Evolutionary conservation across 306 rosid species (phyloP).

Genomic region (Dalbergia oliveri): DNA sequence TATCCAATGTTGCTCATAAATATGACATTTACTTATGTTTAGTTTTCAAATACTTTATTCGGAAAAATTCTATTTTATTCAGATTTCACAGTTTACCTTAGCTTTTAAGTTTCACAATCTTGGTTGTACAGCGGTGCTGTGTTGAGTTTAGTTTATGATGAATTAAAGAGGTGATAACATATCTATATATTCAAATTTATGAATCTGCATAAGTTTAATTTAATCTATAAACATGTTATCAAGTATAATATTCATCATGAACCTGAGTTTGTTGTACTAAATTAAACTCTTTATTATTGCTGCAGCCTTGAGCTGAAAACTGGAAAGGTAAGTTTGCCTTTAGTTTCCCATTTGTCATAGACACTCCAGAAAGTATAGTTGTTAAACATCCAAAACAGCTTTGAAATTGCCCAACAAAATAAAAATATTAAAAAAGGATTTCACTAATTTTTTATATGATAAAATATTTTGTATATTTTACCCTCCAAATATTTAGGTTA

Average conservation of each 20-base stretch:
- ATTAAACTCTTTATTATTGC: neutral
- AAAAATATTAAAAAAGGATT: no score
- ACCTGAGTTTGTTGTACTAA: neutral
- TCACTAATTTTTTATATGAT: no score
- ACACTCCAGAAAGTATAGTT: neutral
- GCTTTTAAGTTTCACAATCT: no score
- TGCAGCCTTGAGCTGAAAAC: neutral
- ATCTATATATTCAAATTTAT: neutral
- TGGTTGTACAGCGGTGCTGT: neutral
- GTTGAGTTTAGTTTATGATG: neutral
- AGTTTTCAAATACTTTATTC: no score
- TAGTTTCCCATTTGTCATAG: neutral
- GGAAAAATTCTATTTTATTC: no score
- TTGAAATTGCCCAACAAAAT: constrained; percentile 31
- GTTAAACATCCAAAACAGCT: neutral
- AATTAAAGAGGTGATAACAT: neutral
- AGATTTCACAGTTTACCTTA: no score
- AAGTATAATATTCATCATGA: neutral
- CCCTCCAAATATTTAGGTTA: no score
- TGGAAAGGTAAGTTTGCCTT: no score
- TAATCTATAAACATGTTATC: neutral
- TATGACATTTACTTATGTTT: no score
- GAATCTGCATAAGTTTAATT: neutral
- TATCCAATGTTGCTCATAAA: no score
- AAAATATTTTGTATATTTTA: no score